Conservation (phyloP, 2,329 filamentous ascomycete genomes). For the Colletotrichum orchidophilum region DNA sequence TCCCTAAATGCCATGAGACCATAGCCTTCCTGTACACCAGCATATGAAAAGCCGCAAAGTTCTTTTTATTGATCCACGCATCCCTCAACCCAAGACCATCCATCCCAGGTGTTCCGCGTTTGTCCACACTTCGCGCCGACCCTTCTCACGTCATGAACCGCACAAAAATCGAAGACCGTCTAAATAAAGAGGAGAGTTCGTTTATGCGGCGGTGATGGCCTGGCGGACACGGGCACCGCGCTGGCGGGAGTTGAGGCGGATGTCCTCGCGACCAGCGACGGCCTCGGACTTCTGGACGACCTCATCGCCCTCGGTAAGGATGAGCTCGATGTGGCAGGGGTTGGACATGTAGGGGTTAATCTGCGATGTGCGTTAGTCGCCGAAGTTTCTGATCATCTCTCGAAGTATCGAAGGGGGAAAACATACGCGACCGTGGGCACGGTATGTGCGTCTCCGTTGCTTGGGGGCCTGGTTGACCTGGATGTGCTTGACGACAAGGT, state of each 20-base stretch:
- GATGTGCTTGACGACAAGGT: slow-evolving; percentile 99
- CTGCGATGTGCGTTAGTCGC: slow-evolving; percentile 57
- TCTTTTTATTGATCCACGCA: slow-evolving; percentile 29
- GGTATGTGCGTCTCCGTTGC: slow-evolving; percentile 99
- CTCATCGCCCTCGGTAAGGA: slow-evolving; percentile 98
- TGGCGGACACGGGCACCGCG: slow-evolving; percentile 76
- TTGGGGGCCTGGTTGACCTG: slow-evolving; percentile 99
- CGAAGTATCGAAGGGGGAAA: not conserved
- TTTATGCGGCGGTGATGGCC: slow-evolving; percentile 73
- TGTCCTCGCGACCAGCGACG: slow-evolving; percentile 69
- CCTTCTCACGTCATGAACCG: slow-evolving; percentile 21
- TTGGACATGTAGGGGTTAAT: slow-evolving; percentile 99
- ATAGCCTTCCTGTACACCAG: slow-evolving; percentile 43
- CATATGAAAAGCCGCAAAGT: slow-evolving; percentile 40
- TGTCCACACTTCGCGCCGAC: slow-evolving; percentile 12
- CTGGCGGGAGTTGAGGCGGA: slow-evolving; percentile 89
- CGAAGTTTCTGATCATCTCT: not conserved
- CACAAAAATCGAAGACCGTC: slow-evolving; percentile 9
- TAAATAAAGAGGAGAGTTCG: slow-evolving; percentile 7
- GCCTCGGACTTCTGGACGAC: slow-evolving; percentile 88
- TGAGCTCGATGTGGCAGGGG: slow-evolving; percentile 99
- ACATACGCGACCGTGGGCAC: slow-evolving; percentile 99
- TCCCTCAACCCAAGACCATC: slow-evolving; percentile 34
- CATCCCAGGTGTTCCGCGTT: slow-evolving; percentile 30
- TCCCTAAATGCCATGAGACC: slow-evolving; percentile 49